Base-by-base conservation (phyloP, 495 filamentous ascomycete species). In the Thermothielavioides terrestris region DNA sequence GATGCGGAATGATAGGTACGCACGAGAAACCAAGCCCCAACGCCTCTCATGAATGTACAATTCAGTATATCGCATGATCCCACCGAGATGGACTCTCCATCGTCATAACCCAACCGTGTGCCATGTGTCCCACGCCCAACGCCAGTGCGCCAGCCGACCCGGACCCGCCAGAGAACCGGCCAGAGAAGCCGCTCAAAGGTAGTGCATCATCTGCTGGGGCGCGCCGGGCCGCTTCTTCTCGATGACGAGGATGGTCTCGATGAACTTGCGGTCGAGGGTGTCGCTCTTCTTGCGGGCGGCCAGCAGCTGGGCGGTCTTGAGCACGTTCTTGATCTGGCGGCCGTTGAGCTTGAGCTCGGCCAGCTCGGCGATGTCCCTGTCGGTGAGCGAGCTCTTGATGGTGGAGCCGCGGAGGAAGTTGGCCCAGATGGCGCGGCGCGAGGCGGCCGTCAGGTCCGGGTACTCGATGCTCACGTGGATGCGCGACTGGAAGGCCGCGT, bases 381-480 rank as follows among this genome's bases (percentile, higher is more conserved):
- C 50, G 9, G 51, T 54, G 8, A 69, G 42, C 31, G 46, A 54
- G 37, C 49, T 56, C 56, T 57, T 49, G 45, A 62, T 40, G 36
- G 48, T 58, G 9, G 55, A 45, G 2, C 61, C 46, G 12, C 55
- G 43, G n/a, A 68, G 45, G 42, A 62, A 67, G 38, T 58, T 57
- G 11, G 50, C 46, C 65, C 62, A 70, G 46, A 66, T 64, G 47
- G 58, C 47, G 7, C 51, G 58, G 12, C 62, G 65, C 25, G 62
- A 51, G 9, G 53, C 46, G 10, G 46, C 23, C 17, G 69, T 65
- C 2, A 77, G 69, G n/a, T 72, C 58, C 1, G 64, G 60, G 49
- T 74, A 79, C 18, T 60, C 56, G n/a, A 80, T 53, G 3, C 63
- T 64, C 17, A 79, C 59, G 51, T 79, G 71, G 47, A 80, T 75